Evolutionary conservation across 805 yeast species (phyloP), one percentile per base, ranked within the genome.

Genomic region (Hanseniaspora occidentalis): DNA sequence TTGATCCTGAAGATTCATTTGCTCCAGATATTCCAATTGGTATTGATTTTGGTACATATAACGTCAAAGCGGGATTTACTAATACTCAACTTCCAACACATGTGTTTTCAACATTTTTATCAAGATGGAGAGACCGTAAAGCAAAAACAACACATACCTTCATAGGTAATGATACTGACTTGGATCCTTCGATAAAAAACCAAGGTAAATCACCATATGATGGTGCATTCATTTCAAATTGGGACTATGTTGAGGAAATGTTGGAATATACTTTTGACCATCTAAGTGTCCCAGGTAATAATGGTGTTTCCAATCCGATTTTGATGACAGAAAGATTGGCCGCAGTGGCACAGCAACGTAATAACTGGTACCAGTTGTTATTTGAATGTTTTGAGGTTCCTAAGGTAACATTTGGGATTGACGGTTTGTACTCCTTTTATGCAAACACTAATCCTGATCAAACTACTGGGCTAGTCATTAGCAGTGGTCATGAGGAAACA

Each of bases 231-330:
- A 66, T 92, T 26, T 79, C 94, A 20, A 94, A 88, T 57, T 94
- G 97, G 97, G 97, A 92, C 43, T 73, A 79, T 43, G 71, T 80
- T 2, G 98, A 92, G 56, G 72, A 69, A 43, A 72, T 89, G 39
- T 56, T 92, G 38, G 97, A 89, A 58, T 92, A 86, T 54, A 67
- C 86, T 0, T 80, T 92, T 54, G 71, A 75, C 45, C 94, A 84
- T 56, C 53, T 89, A 37, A 81, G 89, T 3, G 92, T 85, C 2
- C 52, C 51, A 6, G 62, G 75, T 0, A 47, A 60, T 2, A 73
- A 74, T 1, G 55, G 66, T 2, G 75, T 88, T 3, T 73, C 79
- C 36, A 85, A 83, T 50, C 97, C 97, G 1, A 56, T 92, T 0
- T 69, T 88, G 11, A 61, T 94, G 65, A 78, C 80, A 16, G 98